Conservation (phyloP, 2,329 filamentous ascomycete species). For the Penicillium sp. region DNA sequence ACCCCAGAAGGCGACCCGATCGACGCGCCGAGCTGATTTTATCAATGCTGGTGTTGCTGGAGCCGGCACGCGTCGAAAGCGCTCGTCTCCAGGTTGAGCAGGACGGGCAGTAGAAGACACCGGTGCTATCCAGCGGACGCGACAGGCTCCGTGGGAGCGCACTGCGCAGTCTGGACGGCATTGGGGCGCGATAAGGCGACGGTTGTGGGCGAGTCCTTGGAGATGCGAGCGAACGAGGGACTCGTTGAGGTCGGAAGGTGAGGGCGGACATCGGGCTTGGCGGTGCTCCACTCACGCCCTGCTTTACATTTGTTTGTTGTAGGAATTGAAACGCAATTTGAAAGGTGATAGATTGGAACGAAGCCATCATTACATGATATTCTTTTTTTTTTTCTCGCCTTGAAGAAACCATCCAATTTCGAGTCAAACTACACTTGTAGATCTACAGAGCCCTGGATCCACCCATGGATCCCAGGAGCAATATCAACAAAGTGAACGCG, state of each 20-base stretch:
- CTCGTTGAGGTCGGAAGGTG: slow-evolving; percentile 14
- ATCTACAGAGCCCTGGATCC: slow-evolving; percentile 7
- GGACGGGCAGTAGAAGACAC: slow-evolving; percentile 41
- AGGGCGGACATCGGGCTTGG: slow-evolving; percentile 23
- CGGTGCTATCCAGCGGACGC: slow-evolving; percentile 23
- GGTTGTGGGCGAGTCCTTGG: slow-evolving; percentile 2
- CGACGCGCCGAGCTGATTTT: slow-evolving; percentile 14
- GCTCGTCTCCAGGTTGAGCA: slow-evolving; percentile 39
- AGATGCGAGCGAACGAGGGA: slow-evolving; percentile 9
- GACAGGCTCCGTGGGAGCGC: slow-evolving; percentile 36
- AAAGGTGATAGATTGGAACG: slow-evolving; percentile 4
- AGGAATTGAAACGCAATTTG: neutral
- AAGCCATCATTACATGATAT: slow-evolving; percentile 19
- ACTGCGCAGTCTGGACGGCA: slow-evolving; percentile 41
- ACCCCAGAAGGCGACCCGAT: slow-evolving; percentile 3
- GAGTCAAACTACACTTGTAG: slow-evolving; percentile 5
- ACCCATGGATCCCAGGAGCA: neutral
- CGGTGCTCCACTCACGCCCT: slow-evolving; percentile 7
- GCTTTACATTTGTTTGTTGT: neutral
- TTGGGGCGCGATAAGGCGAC: slow-evolving; percentile 21
- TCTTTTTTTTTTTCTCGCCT: slow-evolving; percentile 12
- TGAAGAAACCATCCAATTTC: slow-evolving; percentile 4
- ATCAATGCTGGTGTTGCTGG: slow-evolving; percentile 11
- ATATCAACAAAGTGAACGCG: slow-evolving; percentile 9
- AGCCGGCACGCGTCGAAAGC: slow-evolving; percentile 29